Base-by-base conservation (phyloP, 768 basidiomycete genomes). In the Galerina marginata region DNA sequence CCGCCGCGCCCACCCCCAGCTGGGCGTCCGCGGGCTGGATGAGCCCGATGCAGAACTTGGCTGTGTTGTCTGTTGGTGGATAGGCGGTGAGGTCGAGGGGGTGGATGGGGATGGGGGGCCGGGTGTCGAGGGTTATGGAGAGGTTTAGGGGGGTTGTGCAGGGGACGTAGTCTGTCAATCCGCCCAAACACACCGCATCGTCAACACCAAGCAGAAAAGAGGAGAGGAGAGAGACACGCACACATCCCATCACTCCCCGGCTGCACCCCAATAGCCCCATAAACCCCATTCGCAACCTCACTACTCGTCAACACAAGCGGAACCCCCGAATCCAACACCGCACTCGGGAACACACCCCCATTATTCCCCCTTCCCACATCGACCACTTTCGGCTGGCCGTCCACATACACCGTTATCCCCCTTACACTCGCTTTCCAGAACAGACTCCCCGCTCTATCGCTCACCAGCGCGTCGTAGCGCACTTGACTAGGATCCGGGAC, bases 131-230 rank as follows among this genome's bases (percentile, higher is more conserved):
- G 26, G 54, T 55, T 1, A 55, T 55, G 39, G 65, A 84, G 64
- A 91, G 78, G 69, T 92, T 92, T 38, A 92, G 78, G 0, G 90
- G 87, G 0, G 81, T 86, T 3, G 73, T 78, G 69, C 92, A 93
- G 0, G 89, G 88, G 15, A 93, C 81, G 67, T 91, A 93, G 70
- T 91, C 92, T 93, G 62, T 36, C n/a, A n/a, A n/a, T n/a, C n/a
- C n/a, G n/a, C n/a, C n/a, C n/a, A n/a, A n/a, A n/a, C n/a, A n/a
- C n/a, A n/a, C n/a, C n/a, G n/a, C n/a, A n/a, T n/a, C n/a, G n/a
- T n/a, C n/a, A n/a, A n/a, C n/a, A n/a, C n/a, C n/a, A n/a, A n/a
- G n/a, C n/a, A n/a, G n/a, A n/a, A n/a, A n/a, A n/a, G n/a, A n/a
- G n/a, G n/a, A n/a, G n/a, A n/a, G n/a, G n/a, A n/a, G n/a, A n/a